Conservation (phyloP, 1,139 yeast species). For the Geotrichum candidum region DNA sequence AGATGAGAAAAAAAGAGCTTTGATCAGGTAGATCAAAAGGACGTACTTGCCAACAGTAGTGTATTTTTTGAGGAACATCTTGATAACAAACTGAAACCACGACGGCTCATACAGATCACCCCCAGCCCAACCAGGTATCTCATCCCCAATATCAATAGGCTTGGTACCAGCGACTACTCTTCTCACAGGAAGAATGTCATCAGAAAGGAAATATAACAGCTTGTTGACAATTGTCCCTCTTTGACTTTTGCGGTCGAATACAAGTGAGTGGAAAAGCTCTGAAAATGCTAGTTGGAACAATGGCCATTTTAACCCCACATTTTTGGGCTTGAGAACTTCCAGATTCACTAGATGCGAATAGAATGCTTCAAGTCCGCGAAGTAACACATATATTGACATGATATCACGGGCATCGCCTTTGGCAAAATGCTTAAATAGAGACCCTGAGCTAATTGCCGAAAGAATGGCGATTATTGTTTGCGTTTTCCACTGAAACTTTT, state of each 20-base stretch:
- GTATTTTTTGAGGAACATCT: constrained; percentile 26
- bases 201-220: constrained; percentile 1
- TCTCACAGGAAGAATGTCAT: constrained; percentile 27
- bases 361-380: constrained; percentile 34
- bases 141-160: not conserved
- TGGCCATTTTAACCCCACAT: constrained; percentile 36
- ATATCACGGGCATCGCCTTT: constrained; percentile 25
- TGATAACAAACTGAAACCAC: constrained; percentile 28
- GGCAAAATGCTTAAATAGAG: constrained; percentile 23
- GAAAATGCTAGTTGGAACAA: constrained; percentile 38
- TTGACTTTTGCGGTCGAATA: constrained; percentile 32
- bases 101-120: constrained; percentile 22
- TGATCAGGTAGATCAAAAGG: constrained; percentile 27
- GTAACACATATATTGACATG: constrained; percentile 32
- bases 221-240: constrained; percentile 1
- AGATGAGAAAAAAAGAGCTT: not conserved
- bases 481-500: not conserved
- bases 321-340: constrained; percentile 32
- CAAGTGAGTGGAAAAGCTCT: constrained; percentile 35
- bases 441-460: constrained; percentile 5
- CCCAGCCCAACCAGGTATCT: not conserved
- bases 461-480: not conserved
- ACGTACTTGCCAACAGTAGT: constrained; percentile 29
- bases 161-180: not conserved
- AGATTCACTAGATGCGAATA: constrained; percentile 34